Evolutionary conservation across 768 basidiomycete species (phyloP), one percentile per base, ranked within the genome.

Genomic region (Agrocybe praecox): DNA sequence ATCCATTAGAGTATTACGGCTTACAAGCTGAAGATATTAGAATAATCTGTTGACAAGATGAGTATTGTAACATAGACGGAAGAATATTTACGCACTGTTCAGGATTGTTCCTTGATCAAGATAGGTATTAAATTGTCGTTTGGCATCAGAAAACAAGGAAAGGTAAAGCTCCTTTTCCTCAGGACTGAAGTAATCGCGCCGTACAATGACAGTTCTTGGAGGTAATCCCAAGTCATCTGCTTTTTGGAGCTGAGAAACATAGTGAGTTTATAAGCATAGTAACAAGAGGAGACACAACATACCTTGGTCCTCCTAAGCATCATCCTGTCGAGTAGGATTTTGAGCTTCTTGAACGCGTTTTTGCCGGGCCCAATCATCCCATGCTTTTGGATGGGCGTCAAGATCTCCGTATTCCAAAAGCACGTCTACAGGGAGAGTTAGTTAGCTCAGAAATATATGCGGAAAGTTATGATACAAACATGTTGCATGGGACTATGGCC

Each of bases 171-270:
- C 97, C 69, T 95, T 98, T 75, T 99, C 97, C 72, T 97, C 96
- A 0, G 93, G 90, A 61, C 92, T 95, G 78, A 98, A 98, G 71
- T 89, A 91, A 70, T 98, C 96, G 49, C 87, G 78, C 44, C 94
- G 84, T 55, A 99, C 87, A 47, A 92, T 80, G 19, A 99, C 90
- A 0, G 88, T 95, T 36, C 97, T 82, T 7, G 97, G 97, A 8
- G 97, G 97, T 18, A 98, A 74, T 6, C 94, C 97, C 21, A 99
- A 83, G 69, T 99, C 97, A 67, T 99, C 97, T 1, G 96, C 96
- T 53, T 90, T 83, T 84, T 99, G 92, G 45, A 98, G 78, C 88
- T 98, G 51, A 36, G 24, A 58, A 53, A 44, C 52, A 22, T 53
- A 17, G 45, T 24, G 14, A 42, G 19, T 34, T 52, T 52, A 43